Conservation (phyloP, 352 stramenopile species). For the Globisporangium nodosum region DNA sequence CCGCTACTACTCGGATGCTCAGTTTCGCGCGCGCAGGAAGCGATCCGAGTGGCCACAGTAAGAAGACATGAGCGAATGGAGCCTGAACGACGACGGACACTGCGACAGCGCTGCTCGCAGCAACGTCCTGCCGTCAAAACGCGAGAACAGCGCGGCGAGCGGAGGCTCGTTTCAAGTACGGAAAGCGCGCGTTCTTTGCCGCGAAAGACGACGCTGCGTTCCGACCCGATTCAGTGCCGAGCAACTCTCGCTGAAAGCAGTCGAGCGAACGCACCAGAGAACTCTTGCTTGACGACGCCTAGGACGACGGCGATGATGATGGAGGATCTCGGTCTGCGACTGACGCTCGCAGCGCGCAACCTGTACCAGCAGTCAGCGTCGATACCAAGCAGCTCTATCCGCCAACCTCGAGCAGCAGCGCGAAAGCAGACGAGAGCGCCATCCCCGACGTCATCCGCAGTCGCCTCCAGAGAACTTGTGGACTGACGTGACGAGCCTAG, state of each 20-base stretch:
- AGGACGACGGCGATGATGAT: conserved; percentile 4
- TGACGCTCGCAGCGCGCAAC: not conserved
- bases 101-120: not conserved
- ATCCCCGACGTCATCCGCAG: conserved; percentile 10
- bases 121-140: conserved; percentile 1
- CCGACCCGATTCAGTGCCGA: not conserved
- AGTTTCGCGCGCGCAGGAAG: too few species aligned
- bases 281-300: conserved; percentile 23
- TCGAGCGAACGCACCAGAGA: conserved; percentile 9
- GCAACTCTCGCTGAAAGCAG: conserved; percentile 17
- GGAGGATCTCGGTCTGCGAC: not conserved
- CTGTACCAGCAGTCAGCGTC: not conserved
- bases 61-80: conserved; percentile 6
- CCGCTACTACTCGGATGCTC: too few species aligned
- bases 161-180: conserved; percentile 10
- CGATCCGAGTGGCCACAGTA: too few species aligned
- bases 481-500: too few species aligned
- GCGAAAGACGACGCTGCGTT: conserved; percentile 4
- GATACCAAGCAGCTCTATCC: not conserved
- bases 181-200: conserved; percentile 24
- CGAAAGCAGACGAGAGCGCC: not conserved
- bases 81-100: not conserved
- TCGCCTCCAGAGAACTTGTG: not conserved
- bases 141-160: not conserved
- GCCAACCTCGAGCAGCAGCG: not conserved